phyloP scores from a whole-genome alignment of 768 basidiomycete genomes.

The Tulasnella sp. region DNA sequence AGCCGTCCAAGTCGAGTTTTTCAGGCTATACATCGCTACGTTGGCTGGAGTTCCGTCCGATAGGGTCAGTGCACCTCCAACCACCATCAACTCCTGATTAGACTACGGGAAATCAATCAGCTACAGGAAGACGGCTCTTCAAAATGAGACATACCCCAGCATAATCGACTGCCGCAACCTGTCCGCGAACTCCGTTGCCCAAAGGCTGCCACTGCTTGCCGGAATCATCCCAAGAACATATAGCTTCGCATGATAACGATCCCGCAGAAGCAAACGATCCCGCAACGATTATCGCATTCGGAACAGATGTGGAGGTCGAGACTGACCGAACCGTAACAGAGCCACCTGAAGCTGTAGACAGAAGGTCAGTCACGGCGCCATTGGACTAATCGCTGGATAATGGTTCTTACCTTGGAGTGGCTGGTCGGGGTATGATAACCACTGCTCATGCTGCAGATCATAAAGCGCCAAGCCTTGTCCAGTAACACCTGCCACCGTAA shows the following conservation, averaged over 20 bases:
- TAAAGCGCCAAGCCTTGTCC: conserved; percentile 75
- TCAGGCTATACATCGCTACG: conserved; percentile 67
- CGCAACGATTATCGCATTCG: conserved; percentile 68
- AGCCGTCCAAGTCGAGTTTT: conserved; percentile 69
- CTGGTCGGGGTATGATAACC: conserved; percentile 58
- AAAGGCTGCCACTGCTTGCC: conserved; percentile 75
- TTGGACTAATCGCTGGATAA: neutral
- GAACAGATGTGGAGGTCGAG: conserved; percentile 54
- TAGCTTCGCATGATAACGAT: conserved; percentile 62
- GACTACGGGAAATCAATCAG: conserved; percentile 39
- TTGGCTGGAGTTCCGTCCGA: conserved; percentile 61
- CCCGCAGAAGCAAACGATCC: conserved; percentile 85
- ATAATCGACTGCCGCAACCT: conserved; percentile 71
- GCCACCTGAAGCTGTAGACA: conserved; percentile 40
- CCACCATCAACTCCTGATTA: conserved; percentile 66
- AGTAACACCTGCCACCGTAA: conserved; percentile 52
- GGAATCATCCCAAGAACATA: conserved; percentile 69
- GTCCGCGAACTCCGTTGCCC: conserved; percentile 76
- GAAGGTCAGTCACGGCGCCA: conserved; percentile 20
- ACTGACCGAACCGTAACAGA: conserved; percentile 61
- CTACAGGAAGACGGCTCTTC: neutral
- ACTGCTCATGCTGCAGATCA: conserved; percentile 60
- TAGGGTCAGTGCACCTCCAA: conserved; percentile 73
- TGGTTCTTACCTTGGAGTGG: conserved; percentile 49
- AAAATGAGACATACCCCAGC: conserved; percentile 60